Evolutionary conservation across 257 asterid genomes (phyloP).

Genomic region (Schizonepeta tenuifolia): DNA sequence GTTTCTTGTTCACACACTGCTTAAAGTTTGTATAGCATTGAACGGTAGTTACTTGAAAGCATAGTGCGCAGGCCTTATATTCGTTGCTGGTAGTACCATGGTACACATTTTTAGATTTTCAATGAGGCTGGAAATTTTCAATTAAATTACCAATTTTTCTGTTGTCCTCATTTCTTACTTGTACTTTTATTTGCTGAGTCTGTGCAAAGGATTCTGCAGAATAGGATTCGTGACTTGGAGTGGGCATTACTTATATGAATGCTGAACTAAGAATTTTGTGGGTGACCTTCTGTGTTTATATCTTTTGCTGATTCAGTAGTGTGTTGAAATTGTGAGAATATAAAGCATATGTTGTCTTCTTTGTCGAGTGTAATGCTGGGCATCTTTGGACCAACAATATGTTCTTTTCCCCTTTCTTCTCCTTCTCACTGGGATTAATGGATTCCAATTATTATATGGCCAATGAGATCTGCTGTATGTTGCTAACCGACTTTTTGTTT

Average conservation of each 20-base stretch:
- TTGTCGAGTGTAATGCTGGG: not conserved
- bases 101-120: constrained; percentile 25
- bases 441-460: not conserved
- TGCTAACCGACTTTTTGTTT: constrained; percentile 1
- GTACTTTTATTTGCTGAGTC: not conserved
- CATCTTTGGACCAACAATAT: not conserved
- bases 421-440: constrained; percentile 7
- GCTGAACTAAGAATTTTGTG: not conserved
- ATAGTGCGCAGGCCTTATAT: constrained; percentile 25
- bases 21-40: constrained; percentile 38
- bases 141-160: constrained; percentile 18
- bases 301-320: too few relatives aligned
- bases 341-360: not conserved
- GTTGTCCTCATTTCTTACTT: not conserved
- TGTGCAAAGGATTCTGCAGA: too few relatives aligned
- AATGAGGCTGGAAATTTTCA: constrained; percentile 27
- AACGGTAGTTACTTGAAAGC: constrained; percentile 15
- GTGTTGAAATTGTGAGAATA: not conserved
- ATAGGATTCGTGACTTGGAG: constrained; percentile 23
- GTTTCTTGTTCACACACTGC: constrained; percentile 19
- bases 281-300: too few relatives aligned
- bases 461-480: constrained; percentile 3
- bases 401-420: not conserved
- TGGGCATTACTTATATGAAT: constrained; percentile 10
- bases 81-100: constrained; percentile 32